Evolutionary conservation across 2,329 filamentous ascomycete genomes (phyloP).

Genomic region (Emmonsiellopsis sp.): DNA sequence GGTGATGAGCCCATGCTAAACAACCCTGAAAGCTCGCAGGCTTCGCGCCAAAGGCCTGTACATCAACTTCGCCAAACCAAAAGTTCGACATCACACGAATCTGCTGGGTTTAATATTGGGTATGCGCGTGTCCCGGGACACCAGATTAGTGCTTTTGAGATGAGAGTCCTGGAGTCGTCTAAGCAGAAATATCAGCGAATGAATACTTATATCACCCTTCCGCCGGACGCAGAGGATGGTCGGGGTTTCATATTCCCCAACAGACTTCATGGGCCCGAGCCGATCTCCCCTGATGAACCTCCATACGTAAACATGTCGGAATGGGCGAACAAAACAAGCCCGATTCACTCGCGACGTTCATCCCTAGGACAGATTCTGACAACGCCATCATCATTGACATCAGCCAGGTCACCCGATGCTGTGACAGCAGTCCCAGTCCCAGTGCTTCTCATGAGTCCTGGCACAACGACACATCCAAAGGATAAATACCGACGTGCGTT

Average conservation of each 20-base stretch:
- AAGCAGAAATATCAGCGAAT: background rate
- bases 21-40: background rate
- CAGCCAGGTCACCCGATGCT: background rate
- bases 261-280: background rate
- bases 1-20: background rate
- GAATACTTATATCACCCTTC: background rate
- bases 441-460: background rate
- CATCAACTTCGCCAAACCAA: slow-evolving; percentile 2
- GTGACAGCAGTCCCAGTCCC: background rate
- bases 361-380: background rate
- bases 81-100: background rate
- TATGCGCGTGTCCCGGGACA: background rate
- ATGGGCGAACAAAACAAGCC: background rate
- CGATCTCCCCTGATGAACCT: background rate
- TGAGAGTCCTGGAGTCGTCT: background rate
- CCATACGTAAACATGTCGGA: slow-evolving; percentile 2
- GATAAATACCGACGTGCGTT: background rate
- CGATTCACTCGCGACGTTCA: background rate
- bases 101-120: background rate
- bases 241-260: background rate
- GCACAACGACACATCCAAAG: background rate
- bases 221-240: background rate
- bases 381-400: background rate
- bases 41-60: background rate
- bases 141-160: background rate